These are phyloP conservation scores for Mycena vitilis DNA, from an alignment of 768 basidiomycete species.

Conservation along the genomic window DNA sequence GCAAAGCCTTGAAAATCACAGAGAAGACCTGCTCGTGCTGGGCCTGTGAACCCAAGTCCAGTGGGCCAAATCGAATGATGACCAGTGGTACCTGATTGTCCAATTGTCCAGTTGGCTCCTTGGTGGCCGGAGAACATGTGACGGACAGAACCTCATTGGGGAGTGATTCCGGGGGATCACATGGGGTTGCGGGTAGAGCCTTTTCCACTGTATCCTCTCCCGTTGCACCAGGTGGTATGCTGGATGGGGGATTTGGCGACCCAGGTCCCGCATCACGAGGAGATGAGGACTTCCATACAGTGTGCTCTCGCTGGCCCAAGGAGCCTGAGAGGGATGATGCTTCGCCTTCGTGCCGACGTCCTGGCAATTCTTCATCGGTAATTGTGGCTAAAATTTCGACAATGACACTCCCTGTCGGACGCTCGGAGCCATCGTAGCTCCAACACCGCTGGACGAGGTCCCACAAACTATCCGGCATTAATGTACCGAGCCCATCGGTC, in stretches of 20 bases:
- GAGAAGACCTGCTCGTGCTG: not conserved
- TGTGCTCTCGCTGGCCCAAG: too few species aligned
- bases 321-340: too few species aligned
- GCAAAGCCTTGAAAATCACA: not conserved
- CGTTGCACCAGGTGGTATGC: too few species aligned
- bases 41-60: not conserved
- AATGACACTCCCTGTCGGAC: too few species aligned
- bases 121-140: not conserved
- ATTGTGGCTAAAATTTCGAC: not conserved
- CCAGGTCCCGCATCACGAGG: too few species aligned
- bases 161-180: too few species aligned
- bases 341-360: too few species aligned
- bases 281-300: too few species aligned
- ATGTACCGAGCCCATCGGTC: not conserved
- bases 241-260: too few species aligned
- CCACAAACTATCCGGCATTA: not conserved
- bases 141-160: not conserved
- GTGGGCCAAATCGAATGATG: not conserved
- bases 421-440: not conserved
- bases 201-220: too few species aligned
- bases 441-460: constrained; percentile 1
- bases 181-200: too few species aligned
- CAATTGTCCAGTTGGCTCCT: not conserved
- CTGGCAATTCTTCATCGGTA: not conserved
- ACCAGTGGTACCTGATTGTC: not conserved